Percentiles rank a stretch among this genome's conserved stretches.
Conservation (phyloP, 2,329 filamentous ascomycete genomes). For the Pseudogymnoascus sp. region DNA sequence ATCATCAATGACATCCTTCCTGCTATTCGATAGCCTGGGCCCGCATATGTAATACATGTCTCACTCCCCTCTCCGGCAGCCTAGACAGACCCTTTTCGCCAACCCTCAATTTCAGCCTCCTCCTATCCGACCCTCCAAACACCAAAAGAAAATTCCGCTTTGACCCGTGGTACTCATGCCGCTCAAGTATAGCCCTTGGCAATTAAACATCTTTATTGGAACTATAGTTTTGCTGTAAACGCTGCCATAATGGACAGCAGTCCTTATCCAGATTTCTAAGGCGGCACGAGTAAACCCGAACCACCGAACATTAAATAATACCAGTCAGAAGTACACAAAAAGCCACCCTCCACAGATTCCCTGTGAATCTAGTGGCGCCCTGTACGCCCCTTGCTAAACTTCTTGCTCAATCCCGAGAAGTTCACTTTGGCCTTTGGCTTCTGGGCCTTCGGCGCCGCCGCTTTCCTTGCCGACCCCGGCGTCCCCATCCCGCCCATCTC, state of each 20-base stretch:
- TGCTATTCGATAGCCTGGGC: neutral
- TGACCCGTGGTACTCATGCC: neutral
- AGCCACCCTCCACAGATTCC: neutral
- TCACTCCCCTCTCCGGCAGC: slow-evolving; percentile 5
- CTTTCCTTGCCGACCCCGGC: neutral
- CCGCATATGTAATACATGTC: slow-evolving; percentile 9
- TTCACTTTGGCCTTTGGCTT: slow-evolving; percentile 9
- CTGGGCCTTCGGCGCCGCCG: neutral
- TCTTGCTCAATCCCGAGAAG: neutral
- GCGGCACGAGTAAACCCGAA: neutral
- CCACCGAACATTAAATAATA: neutral
- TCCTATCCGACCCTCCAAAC: neutral
- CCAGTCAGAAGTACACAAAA: neutral
- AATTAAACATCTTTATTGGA: too few relatives aligned
- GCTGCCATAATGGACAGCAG: too few relatives aligned
- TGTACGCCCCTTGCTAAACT: neutral
- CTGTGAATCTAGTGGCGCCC: neutral
- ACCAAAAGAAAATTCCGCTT: neutral
- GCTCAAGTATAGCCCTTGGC: too few relatives aligned
- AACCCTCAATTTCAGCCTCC: neutral
- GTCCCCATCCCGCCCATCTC: neutral
- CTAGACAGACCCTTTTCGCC: neutral
- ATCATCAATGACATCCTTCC: neutral
- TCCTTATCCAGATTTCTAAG: too few relatives aligned
- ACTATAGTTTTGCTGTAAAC: too few relatives aligned